phyloP scores from a whole-genome alignment of 306 rosid species.

The Quercus berberidifolia region DNA sequence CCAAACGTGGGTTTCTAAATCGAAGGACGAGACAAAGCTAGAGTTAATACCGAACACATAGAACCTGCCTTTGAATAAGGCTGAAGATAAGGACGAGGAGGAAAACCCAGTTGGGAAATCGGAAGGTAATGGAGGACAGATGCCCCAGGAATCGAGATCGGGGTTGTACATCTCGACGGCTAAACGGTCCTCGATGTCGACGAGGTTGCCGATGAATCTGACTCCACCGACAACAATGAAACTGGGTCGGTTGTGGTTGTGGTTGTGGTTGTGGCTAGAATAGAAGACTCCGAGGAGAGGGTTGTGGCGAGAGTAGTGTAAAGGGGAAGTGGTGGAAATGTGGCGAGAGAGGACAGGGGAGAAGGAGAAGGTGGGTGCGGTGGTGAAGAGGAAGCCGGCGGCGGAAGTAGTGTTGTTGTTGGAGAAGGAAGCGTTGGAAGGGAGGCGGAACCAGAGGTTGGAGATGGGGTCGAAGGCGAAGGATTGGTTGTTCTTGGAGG shows the following conservation, averaged over 20 bases:
- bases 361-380: slow-evolving; percentile 58
- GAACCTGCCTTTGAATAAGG: slow-evolving; percentile 45
- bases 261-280: slow-evolving; percentile 55
- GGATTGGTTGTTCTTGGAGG: slow-evolving; percentile 70
- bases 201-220: slow-evolving; percentile 66
- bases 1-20: slow-evolving; percentile 47
- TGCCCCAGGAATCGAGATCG: slow-evolving; percentile 39
- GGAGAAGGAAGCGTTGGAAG: slow-evolving; percentile 38
- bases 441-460: slow-evolving; percentile 61
- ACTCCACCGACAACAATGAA: slow-evolving; percentile 79
- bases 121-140: slow-evolving; percentile 64
- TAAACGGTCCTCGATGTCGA: slow-evolving; percentile 77
- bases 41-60: slow-evolving; percentile 72
- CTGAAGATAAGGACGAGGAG: slow-evolving; percentile 68
- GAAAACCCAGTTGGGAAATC: slow-evolving; percentile 73
- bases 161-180: slow-evolving; percentile 74
- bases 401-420: slow-evolving; percentile 45
- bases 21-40: slow-evolving; percentile 59
- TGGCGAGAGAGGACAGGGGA: slow-evolving; percentile 40
- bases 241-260: neutral
- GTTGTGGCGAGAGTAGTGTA: slow-evolving; percentile 62
- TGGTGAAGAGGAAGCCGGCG: slow-evolving; percentile 70
- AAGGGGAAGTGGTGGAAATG: slow-evolving; percentile 40
- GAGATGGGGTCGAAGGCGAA: slow-evolving; percentile 80
- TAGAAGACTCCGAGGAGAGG: slow-evolving; percentile 72